Evolutionary conservation across 805 yeast genomes (phyloP), one percentile per base, ranked within the genome.

Genomic region (Candida awuae): DNA sequence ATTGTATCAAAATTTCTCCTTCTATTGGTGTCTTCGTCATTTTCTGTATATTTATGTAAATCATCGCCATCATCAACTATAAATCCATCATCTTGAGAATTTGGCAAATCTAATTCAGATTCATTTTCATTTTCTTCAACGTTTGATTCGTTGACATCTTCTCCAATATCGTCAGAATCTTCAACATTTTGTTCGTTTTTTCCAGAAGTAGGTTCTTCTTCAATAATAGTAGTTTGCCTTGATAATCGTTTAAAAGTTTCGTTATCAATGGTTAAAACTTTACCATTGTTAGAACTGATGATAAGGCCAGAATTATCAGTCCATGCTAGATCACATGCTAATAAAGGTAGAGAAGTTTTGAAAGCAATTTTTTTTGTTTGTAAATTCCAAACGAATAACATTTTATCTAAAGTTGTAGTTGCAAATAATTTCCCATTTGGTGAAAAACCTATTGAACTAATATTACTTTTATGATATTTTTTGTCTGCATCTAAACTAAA

Each of bases 21-120:
- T 4, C 37, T 37, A 16, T 44, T 39, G 8, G 21, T 9, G 13
- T 28, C 14, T 1, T 33, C 38, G 19, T 28, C 35, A 15, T 22
- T 10, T 5, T 20, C 29, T 21, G 29, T n/a, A 33, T 39, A 27
- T 21, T 33, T 13, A 31, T 34, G 26, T 34, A 46, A 15, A n/a
- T 75, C 78, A 12, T 71, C 75, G 36, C 77, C 85, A 46, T 75
- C 86, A 51, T 80, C 87, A 20, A 73, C 76, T 19, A 74, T 69
- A 55, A 76, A 76, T 35, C 73, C 75, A 34, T 70, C 75, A 15
- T 58, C 62, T 7, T 49, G 55, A n/a, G 50, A 58, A 32, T 61
- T 62, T 20, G 35, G 38, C 13, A 26, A 34, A 19, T 44, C 48
- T n/a, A 41, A 31, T 8, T 56, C 70, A 22, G 22, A 36, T n/a